phyloP scores from a whole-genome alignment of 2,329 filamentous ascomycete genomes.

The Neofusicoccum umdonicola region DNA sequence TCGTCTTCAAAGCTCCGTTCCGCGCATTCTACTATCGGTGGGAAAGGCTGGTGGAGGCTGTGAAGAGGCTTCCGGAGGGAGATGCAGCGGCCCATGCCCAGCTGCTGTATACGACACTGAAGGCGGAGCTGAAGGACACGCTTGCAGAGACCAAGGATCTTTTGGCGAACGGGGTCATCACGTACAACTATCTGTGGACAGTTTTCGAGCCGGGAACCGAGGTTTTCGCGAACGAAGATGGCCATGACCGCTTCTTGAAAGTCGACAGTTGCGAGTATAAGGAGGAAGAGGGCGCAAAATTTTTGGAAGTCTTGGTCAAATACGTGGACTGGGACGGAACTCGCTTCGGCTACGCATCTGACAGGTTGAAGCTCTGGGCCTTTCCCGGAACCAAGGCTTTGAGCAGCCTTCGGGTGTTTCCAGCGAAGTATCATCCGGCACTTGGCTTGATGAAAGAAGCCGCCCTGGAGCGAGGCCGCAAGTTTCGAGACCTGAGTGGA shows the following conservation, averaged over 20 bases:
- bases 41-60: conserved; percentile 26
- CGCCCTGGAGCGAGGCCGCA: conserved; percentile 47
- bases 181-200: conserved; percentile 45
- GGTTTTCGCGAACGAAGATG: conserved; percentile 34
- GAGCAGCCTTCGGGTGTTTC: conserved; percentile 41
- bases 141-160: conserved; percentile 42
- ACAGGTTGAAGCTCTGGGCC: conserved; percentile 26
- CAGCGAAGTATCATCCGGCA: conserved; percentile 45
- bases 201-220: conserved; percentile 39
- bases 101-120: conserved; percentile 38
- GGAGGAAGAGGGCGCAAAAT: conserved; percentile 24
- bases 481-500: conserved; percentile 47
- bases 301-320: conserved; percentile 21
- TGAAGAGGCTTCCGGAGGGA: conserved; percentile 25
- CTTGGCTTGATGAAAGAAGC: conserved; percentile 36
- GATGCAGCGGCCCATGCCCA: conserved; percentile 38
- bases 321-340: conserved; percentile 36
- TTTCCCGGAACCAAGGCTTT: conserved; percentile 45
- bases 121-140: conserved; percentile 41
- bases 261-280: no score
- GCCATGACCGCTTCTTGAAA: conserved; percentile 25
- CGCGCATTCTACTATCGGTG: conserved; percentile 37
- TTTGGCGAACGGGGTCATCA: conserved; percentile 39
- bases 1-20: conserved; percentile 35
- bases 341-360: conserved; percentile 28